These are phyloP conservation scores for Mrakia hoshinonis DNA, from an alignment of 768 basidiomycete genomes.

Conservation along the genomic window DNA sequence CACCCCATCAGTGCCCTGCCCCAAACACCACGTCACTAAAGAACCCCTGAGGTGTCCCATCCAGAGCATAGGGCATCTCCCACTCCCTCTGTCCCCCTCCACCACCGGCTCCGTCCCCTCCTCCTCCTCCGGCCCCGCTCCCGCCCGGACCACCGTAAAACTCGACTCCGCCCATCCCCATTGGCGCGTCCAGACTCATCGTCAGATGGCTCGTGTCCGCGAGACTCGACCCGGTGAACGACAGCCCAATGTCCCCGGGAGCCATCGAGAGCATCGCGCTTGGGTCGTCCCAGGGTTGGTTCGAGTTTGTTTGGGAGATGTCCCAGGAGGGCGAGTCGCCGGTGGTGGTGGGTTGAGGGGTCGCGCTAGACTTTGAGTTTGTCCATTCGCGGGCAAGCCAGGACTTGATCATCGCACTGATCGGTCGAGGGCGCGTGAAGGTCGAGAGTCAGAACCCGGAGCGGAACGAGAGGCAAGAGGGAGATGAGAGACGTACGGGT, in stretches of 20 bases:
- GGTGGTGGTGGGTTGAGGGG: background rate
- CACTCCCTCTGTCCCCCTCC: background rate
- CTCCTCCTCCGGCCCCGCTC: background rate
- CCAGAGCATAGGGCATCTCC: conserved; percentile 1
- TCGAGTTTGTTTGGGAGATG: background rate
- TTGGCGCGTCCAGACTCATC: conserved; percentile 16
- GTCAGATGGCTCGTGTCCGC: conserved; percentile 15
- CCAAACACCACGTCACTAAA: conserved; percentile 4
- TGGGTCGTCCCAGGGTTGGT: too few species aligned
- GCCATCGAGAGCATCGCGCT: background rate
- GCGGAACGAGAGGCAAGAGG: background rate
- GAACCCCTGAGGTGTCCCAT: background rate
- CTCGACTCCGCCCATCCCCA: too few species aligned
- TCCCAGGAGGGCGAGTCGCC: background rate
- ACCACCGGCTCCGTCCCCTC: too few species aligned
- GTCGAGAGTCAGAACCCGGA: background rate
- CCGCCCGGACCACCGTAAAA: background rate
- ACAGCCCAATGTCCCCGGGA: conserved; percentile 17
- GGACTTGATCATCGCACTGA: conserved; percentile 16
- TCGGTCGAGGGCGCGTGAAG: background rate
- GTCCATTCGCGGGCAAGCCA: conserved; percentile 24
- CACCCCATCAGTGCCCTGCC: background rate
- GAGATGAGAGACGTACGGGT: background rate
- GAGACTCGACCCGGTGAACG: conserved; percentile 20
- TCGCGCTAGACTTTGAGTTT: background rate